Base-by-base conservation (phyloP, 805 yeast species). In the Starmerella bacillaris region DNA sequence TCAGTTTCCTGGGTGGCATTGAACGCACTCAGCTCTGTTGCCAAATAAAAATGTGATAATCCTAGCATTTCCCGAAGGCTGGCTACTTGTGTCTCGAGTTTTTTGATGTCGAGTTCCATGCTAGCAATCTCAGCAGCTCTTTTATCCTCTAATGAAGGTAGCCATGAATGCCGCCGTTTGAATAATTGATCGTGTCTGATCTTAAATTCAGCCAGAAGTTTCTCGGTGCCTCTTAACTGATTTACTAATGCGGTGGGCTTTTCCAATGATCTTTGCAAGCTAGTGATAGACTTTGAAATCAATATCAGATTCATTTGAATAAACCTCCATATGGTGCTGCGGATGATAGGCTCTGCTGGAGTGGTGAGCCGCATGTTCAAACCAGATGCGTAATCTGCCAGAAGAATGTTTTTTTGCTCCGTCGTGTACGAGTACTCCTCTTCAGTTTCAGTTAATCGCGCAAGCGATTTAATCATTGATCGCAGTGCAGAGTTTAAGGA, bases 11-110 rank as follows among this genome's bases (percentile, higher is more conserved):
- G 61, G 20, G 44, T 38, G 17, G 41, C 40, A 37, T 55, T 53
- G 40, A 58, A 59, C 8, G 42, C 15, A 15, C 46, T 60, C 8
- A 60, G 49, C 40, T 60, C 64, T 6, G 50, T 43, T 1, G 64
- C 64, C 5, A 59, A 41, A 2, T 51, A 36, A 17, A 48, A 48
- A 34, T 60, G 64, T 2, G 56, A 44, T n/a, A 47, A 47, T 27
- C 49, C 38, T 17, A 60, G 47, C 28, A 51, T 53, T 16, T 42
- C 38, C 24, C 57, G 54, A 12, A 58, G 37, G 12, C 49, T 35
- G 11, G 41, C 36, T 27, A 57, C 50, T 21, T 46, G 50, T n/a
- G 40, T 41, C 28, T 52, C 49, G 3, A 53, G 38, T 5, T 39
- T 35, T 15, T 47, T 45, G n/a, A 60, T 50, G 9, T 42, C 41